Evolutionary conservation across 129 eudicot genomes (phyloP), one percentile per base, ranked within the genome.

Genomic region (Flaveria robusta): DNA sequence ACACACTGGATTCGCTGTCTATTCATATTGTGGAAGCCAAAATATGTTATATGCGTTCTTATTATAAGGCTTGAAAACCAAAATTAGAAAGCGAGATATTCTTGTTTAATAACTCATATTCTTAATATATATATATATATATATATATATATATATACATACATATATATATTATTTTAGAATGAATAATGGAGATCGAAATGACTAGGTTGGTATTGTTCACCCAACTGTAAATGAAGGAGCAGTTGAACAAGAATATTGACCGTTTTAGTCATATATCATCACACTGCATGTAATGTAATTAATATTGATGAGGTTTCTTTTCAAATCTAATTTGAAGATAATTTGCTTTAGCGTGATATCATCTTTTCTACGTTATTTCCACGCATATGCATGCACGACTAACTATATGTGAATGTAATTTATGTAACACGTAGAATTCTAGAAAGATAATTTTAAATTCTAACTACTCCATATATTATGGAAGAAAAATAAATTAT

Each of bases 221-320:
- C 77, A 81, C 77, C 85, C 72, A 81, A 76, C 81, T 76, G 73
- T 76, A 75, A 75, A 60, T 75, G 50, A 81, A 75, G 64, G 29
- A 34, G 72, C 85, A 75, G 81, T 81, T 81, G 81, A 81, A 81
- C 85, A 60, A 76, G 74, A 81, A 69, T 16, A 39, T 75, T 70
- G 85, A 81, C 81, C 51, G 67, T 63, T 70, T 59, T 55, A 46
- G 62, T 55, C 19, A 9, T 13, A 50, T 62, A 75, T 62, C 72
- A 70, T 69, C 45, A 75, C 55, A 19, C 16, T 37, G 39, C 5
- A 34, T 37, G 39, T 34, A 34, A 34, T 34, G 56, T 68, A 54
- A 23, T 46, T 66, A 13, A 37, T 39, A 24, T 29, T 67, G 13
- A 37, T 39, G 45, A 54, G 7, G 11, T 69, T 77, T 55, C 37